These are phyloP conservation scores for Ascochyta pisi DNA, from an alignment of 2,329 filamentous ascomycete genomes.

Conservation along the genomic window DNA sequence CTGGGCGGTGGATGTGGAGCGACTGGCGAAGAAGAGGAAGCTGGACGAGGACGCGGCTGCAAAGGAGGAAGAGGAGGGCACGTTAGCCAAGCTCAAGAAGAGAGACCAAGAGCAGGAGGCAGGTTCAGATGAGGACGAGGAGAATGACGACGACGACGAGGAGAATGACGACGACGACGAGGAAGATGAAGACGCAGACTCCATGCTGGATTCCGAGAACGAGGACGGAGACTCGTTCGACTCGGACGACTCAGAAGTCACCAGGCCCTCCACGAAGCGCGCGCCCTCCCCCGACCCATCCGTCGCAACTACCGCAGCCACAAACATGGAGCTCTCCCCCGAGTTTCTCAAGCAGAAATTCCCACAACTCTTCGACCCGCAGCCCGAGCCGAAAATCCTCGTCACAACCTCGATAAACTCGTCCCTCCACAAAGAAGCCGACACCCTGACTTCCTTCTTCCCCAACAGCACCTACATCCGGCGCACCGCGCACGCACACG, in stretches of 20 bases:
- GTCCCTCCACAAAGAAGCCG: slow-evolving; percentile 82
- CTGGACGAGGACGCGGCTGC: slow-evolving; percentile 47
- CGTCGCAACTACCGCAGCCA: slow-evolving; percentile 58
- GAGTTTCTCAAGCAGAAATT: slow-evolving; percentile 68
- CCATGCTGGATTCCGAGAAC: slow-evolving; percentile 71
- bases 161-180: slow-evolving; percentile 29
- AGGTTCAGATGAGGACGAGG: slow-evolving; percentile 24
- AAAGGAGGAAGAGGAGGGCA: slow-evolving; percentile 38
- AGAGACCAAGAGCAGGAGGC: slow-evolving; percentile 26
- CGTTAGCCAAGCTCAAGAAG: slow-evolving; percentile 43
- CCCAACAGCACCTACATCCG: slow-evolving; percentile 83
- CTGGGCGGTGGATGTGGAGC: slow-evolving; percentile 54
- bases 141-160: slow-evolving; percentile 25
- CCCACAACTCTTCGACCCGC: slow-evolving; percentile 63
- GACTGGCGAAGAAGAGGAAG: slow-evolving; percentile 54
- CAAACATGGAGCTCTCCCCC: slow-evolving; percentile 66
- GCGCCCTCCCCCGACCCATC: slow-evolving; percentile 59
- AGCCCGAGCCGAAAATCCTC: slow-evolving; percentile 78
- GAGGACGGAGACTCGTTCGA: slow-evolving; percentile 56
- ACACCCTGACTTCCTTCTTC: slow-evolving; percentile 80
- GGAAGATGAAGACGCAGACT: slow-evolving; percentile 57
- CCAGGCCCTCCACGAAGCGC: slow-evolving; percentile 51
- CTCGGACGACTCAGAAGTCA: slow-evolving; percentile 42
- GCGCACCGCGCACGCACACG: slow-evolving; percentile 81
- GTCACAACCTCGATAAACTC: slow-evolving; percentile 91